Base-by-base conservation (phyloP, 306 rosid species). In the Cotoneaster glaucophyllus region DNA sequence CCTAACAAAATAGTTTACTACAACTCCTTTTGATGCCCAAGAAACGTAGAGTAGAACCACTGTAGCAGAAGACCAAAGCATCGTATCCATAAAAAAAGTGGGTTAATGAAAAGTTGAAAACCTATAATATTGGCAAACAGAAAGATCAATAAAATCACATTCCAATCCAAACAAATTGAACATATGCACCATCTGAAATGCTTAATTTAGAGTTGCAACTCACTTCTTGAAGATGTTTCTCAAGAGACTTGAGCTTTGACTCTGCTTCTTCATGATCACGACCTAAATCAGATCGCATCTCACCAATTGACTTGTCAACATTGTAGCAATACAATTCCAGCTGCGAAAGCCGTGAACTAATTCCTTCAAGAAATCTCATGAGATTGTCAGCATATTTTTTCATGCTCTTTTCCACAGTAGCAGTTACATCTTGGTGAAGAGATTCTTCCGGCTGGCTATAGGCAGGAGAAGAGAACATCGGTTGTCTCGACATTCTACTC, bases 251-350 rank as follows among this genome's bases (percentile, higher is more conserved):
- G 77, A 93, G 91, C 80, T 89, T 93, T 7, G 81, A 76, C 76
- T 93, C 98, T 6, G 92, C 83, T 78, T 91, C 98, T 75, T 79
- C 96, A 62, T 89, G 91, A 72, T 93, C 96, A 78, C 85, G 92
- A 53, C 73, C 75, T 64, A 93, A 77, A 71, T 93, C 96, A 19
- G 93, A 88, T 61, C 96, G 87, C 97, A 93, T 89, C 90, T 91
- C 98, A 77, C 93, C 92, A 59, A 93, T 90, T 31, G 98, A 91
- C 67, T 91, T 93, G 78, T 93, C 98, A 65, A 93, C 84, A 84
- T 91, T 93, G 85, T 93, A 93, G 84, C 98, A 93, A 80, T 91
- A 91, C 52, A 93, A 74, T 76, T 93, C 98, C 88, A 93, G 79
- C 82, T 93, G 91, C 14, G 98, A 93, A 70, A 93, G 81, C 83